Evolutionary conservation across 176 grass and related monocot species (phyloP).

Genomic region (Chrysopogon serrulatus): DNA sequence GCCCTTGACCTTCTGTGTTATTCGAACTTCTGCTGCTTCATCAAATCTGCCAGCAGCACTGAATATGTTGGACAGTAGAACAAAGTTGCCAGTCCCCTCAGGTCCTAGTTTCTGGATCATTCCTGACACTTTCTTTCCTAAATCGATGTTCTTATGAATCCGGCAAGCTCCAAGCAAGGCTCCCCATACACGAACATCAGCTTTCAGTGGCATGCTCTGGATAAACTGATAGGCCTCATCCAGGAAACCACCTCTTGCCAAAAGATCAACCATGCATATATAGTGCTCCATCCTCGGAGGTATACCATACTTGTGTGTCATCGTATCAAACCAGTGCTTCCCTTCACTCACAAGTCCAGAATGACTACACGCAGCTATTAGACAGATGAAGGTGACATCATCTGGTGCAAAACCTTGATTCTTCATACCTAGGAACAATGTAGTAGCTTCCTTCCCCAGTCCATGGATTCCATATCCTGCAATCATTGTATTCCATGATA

Average conservation of each 20-base stretch:
- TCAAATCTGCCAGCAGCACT: constrained; percentile 67
- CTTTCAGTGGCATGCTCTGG: constrained; percentile 62
- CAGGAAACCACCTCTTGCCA: constrained; percentile 74
- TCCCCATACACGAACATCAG: constrained; percentile 77
- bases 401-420: constrained; percentile 51
- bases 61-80: constrained; percentile 83
- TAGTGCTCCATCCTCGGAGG: constrained; percentile 83
- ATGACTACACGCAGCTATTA: constrained; percentile 87
- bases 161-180: constrained; percentile 79
- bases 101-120: constrained; percentile 73
- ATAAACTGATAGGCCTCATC: constrained; percentile 73
- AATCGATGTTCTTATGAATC: constrained; percentile 74
- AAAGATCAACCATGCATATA: constrained; percentile 81
- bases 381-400: constrained; percentile 77
- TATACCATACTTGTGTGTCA: constrained; percentile 51
- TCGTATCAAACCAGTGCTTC: constrained; percentile 59
- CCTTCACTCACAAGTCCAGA: constrained; percentile 80
- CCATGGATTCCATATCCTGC: constrained; percentile 76
- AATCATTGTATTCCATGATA: constrained; percentile 94
- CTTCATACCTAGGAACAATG: constrained; percentile 63
- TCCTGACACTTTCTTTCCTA: constrained; percentile 61
- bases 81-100: constrained; percentile 80
- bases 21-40: constrained; percentile 74
- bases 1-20: constrained; percentile 58
- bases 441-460: constrained; percentile 59